phyloP scores from a whole-genome alignment of 345 rosid species.

The Salix viminalis region DNA sequence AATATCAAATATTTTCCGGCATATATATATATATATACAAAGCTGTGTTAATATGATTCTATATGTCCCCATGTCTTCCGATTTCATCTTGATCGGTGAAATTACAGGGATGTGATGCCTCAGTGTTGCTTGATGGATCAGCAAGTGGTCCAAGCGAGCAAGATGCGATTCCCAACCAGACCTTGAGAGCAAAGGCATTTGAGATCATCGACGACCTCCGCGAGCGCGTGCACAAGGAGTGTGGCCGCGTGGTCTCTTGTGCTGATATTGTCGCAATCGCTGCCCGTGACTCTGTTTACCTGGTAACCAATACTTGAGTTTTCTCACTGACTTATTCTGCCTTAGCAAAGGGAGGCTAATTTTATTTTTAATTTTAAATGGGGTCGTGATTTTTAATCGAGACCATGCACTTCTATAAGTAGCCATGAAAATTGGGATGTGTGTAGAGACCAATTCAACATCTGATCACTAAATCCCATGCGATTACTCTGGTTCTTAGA shows the following conservation, averaged over 20 bases:
- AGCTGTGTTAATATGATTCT: too few relatives aligned
- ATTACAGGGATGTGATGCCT: constrained; percentile 78
- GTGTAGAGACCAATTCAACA: not conserved
- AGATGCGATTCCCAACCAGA: constrained; percentile 53
- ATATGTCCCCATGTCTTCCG: too few relatives aligned
- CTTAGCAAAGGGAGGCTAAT: not conserved
- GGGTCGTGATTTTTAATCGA: not conserved
- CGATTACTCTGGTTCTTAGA: not conserved
- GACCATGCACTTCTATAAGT: not conserved
- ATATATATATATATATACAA: too few relatives aligned
- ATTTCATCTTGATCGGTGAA: too few relatives aligned
- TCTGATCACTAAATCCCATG: not conserved
- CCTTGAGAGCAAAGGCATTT: constrained; percentile 38
- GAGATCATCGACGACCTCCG: constrained; percentile 49
- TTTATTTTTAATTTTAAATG: too few relatives aligned
- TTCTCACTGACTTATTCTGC: too few relatives aligned
- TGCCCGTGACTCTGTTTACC: constrained; percentile 53
- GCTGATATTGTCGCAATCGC: constrained; percentile 49
- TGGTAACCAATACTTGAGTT: constrained; percentile 28
- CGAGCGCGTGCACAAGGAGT: constrained; percentile 28
- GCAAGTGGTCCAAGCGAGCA: constrained; percentile 82
- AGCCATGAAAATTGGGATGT: not conserved
- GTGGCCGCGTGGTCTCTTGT: constrained; percentile 58
- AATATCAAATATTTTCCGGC: not conserved
- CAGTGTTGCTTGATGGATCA: constrained; percentile 78